Evolutionary conservation across 139 green algal species (phyloP).

Genomic region (Gonium pectorale): DNA sequence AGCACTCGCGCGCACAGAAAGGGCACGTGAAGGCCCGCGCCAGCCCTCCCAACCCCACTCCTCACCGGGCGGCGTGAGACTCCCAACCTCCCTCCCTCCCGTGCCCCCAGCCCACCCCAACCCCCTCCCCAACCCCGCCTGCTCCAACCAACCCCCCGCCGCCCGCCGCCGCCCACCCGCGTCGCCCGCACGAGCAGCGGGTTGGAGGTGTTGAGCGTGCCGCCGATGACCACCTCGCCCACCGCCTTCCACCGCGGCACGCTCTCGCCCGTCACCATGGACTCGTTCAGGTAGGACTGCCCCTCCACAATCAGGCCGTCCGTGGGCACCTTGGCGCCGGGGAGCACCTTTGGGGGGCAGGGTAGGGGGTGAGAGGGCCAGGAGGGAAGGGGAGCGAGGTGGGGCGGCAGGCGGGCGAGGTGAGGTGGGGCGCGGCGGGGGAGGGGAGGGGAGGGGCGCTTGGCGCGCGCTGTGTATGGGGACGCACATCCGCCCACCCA

Average conservation of each 20-base stretch:
- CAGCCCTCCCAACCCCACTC: background rate
- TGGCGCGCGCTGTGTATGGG: too few relatives aligned
- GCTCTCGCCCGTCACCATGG: slow-evolving; percentile 96
- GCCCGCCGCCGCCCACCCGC: slow-evolving; percentile 64
- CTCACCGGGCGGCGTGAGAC: too few relatives aligned
- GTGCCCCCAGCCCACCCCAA: background rate
- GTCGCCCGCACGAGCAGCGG: slow-evolving; percentile 70
- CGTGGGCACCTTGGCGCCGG: slow-evolving; percentile 84
- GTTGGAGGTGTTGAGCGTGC: slow-evolving; percentile 89
- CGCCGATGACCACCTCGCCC: slow-evolving; percentile 85
- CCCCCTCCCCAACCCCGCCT: background rate
- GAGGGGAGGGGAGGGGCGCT: too few relatives aligned
- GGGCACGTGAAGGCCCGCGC: too few relatives aligned
- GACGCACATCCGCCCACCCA: too few relatives aligned
- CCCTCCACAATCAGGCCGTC: slow-evolving; percentile 90
- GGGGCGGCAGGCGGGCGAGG: too few relatives aligned
- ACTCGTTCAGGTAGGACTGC: slow-evolving; percentile 91
- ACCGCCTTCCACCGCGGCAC: slow-evolving; percentile 64
- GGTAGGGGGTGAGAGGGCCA: background rate
- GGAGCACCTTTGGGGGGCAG: slow-evolving; percentile 73
- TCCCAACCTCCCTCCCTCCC: background rate
- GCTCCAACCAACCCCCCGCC: slow-evolving; percentile 36
- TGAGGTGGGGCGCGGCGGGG: too few relatives aligned
- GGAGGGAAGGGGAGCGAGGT: background rate
- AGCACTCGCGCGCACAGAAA: too few relatives aligned